These are phyloP conservation scores for Colletotrichum musae DNA, from an alignment of 2,329 filamentous ascomycete genomes.

Conservation along the genomic window DNA sequence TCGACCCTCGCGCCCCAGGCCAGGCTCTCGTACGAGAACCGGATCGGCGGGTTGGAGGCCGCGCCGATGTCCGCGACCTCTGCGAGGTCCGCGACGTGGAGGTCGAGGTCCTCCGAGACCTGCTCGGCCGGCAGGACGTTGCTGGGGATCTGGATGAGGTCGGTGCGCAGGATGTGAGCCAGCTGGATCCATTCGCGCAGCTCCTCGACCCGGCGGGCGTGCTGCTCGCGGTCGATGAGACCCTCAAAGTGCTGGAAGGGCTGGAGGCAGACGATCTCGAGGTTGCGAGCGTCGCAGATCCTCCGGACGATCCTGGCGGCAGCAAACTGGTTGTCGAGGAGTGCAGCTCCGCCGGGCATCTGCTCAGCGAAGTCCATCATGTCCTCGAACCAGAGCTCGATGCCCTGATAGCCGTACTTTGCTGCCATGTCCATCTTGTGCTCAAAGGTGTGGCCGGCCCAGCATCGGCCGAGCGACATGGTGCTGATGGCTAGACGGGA, in stretches of 20 bases:
- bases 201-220: slow-evolving; percentile 71
- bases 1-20: slow-evolving; percentile 80
- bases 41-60: slow-evolving; percentile 67
- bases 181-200: slow-evolving; percentile 80
- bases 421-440: slow-evolving; percentile 79
- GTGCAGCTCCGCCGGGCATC: slow-evolving; percentile 55
- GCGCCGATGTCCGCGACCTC: slow-evolving; percentile 78
- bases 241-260: slow-evolving; percentile 87
- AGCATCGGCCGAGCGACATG: slow-evolving; percentile 81
- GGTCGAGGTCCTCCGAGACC: slow-evolving; percentile 61
- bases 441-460: slow-evolving; percentile 75
- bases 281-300: slow-evolving; percentile 69
- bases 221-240: slow-evolving; percentile 72
- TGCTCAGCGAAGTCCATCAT: slow-evolving; percentile 71
- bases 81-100: slow-evolving; percentile 74
- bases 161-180: slow-evolving; percentile 74
- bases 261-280: slow-evolving; percentile 78
- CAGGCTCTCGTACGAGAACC: slow-evolving; percentile 82
- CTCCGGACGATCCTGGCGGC: slow-evolving; percentile 71
- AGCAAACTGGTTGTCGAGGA: slow-evolving; percentile 62
- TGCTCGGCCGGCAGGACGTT: slow-evolving; percentile 72
- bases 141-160: slow-evolving; percentile 82
- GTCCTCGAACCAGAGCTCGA: slow-evolving; percentile 87
- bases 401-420: slow-evolving; percentile 74
- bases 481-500: slow-evolving; percentile 79